Base-by-base conservation (phyloP, 768 basidiomycete species). In the Tylopilus plumbeoviolaceoides region DNA sequence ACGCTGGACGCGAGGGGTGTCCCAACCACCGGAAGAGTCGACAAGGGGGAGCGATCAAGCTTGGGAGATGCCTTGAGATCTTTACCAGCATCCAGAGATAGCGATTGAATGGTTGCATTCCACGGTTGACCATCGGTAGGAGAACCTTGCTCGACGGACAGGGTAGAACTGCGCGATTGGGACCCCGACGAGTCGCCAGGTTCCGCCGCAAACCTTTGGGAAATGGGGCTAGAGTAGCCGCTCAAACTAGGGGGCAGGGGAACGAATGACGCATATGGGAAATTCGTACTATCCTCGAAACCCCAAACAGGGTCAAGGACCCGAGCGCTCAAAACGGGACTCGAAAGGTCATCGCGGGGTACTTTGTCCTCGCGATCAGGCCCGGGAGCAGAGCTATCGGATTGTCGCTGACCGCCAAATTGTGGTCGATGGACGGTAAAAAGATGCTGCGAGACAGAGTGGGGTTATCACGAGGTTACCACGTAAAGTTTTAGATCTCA, bases 161-260 rank as follows among this genome's bases (percentile, higher is more conserved):
- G 63, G 14, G 63, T 69, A 2, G 64, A 68, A 44, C 64, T 70
- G 36, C 65, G 63, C 35, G 68, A 70, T 45, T 59, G 68, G 18
- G 59, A 59, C 10, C 49, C 53, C 1, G 31, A 42, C 7, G 64
- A 68, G 20, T 45, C 51, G 17, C 33, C 48, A 14, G 57, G 55
- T 21, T 46, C 66, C 40, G 47, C 48, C n/a, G 42, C 36, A 23
- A 58, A 51, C 25, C 58, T 54, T 50, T 70, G 68, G 2, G 68
- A 71, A 12, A 55, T 47, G 10, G 70, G 60, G 18, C 68, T 71
- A n/a, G 68, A 69, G 31, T 57, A 61, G 20, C 65, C 60, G 31
- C 69, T 69, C 40, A 59, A 33, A 28, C 68, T 69, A 2, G 67
- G 63, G 21, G 68, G 70, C 17, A 71, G 52, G 4, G 68, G 67